phyloP scores from a whole-genome alignment of 495 filamentous ascomycete genomes.

The Talaromyces proteolyticus region DNA sequence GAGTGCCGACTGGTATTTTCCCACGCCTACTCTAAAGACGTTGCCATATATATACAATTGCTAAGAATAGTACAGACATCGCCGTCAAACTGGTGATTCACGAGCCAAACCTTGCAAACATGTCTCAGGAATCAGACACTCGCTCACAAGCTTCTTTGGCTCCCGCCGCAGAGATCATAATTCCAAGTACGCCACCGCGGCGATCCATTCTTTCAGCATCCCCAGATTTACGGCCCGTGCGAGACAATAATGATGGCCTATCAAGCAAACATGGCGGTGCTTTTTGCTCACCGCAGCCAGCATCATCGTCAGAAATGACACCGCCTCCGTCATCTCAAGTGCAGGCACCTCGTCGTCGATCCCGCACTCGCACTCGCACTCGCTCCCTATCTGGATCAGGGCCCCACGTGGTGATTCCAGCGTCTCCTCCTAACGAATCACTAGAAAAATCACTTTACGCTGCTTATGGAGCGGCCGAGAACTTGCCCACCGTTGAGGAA shows the following conservation, averaged over 20 bases:
- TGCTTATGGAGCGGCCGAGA: constrained; percentile 41
- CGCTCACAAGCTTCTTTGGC: constrained; percentile 32
- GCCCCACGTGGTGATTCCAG: constrained; percentile 33
- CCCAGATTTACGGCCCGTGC: constrained; percentile 27
- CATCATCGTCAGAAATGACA: constrained; percentile 52
- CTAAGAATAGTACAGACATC: too few species aligned
- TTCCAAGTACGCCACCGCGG: constrained; percentile 27
- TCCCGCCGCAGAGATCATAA: constrained; percentile 32
- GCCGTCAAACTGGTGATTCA: too few species aligned
- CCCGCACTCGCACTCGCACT: constrained; percentile 25
- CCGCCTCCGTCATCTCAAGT: constrained; percentile 72
- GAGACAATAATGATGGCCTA: constrained; percentile 21
- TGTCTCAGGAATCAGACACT: constrained; percentile 29
- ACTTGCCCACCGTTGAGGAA: constrained; percentile 56
- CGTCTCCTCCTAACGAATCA: constrained; percentile 51
- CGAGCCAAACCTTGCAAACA: too few species aligned
- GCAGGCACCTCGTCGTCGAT: constrained; percentile 34
- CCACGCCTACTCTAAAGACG: too few species aligned
- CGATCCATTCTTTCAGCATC: constrained; percentile 36
- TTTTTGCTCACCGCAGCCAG: constrained; percentile 30
- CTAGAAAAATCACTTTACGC: constrained; percentile 49
- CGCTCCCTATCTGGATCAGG: constrained; percentile 24
- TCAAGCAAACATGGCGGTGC: constrained; percentile 24
- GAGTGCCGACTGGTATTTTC: background rate
- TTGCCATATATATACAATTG: too few species aligned